These are phyloP conservation scores for Paracoccidioides brasiliensis DNA, from an alignment of 2,329 filamentous ascomycete genomes.

Conservation along the genomic window DNA sequence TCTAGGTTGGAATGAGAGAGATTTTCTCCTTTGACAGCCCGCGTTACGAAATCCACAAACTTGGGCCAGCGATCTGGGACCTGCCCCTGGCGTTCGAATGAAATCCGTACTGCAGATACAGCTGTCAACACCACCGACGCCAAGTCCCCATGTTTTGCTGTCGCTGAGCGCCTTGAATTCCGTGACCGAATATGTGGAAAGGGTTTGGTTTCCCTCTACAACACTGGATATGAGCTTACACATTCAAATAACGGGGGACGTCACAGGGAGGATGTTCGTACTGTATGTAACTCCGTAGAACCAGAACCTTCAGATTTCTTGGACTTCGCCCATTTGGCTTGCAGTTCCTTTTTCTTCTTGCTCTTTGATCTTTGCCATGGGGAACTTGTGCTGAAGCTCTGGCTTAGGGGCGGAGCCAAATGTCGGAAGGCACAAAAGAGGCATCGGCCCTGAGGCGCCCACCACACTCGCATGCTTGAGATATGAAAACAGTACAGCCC, in stretches of 20 bases:
- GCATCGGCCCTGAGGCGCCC: slow-evolving; percentile 25
- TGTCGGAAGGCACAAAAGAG: slow-evolving; percentile 29
- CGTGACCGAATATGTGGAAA: background rate
- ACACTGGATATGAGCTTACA: background rate
- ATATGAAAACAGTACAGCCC: background rate
- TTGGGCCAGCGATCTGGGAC: background rate
- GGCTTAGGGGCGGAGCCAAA: slow-evolving; percentile 16
- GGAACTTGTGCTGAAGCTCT: slow-evolving; percentile 22
- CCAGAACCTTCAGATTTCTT: background rate
- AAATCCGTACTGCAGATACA: background rate
- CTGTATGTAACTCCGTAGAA: background rate
- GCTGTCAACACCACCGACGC: background rate
- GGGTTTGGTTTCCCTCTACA: background rate
- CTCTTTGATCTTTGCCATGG: slow-evolving; percentile 14
- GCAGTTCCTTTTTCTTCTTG: slow-evolving; percentile 10
- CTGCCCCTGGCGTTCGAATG: background rate
- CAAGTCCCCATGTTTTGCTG: background rate
- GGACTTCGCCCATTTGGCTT: background rate
- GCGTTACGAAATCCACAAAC: background rate
- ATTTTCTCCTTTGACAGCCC: background rate
- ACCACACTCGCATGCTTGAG: slow-evolving; percentile 30
- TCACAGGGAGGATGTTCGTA: background rate
- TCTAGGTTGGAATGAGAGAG: slow-evolving; percentile 2
- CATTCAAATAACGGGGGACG: background rate
- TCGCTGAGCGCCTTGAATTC: background rate